Percentiles rank a stretch among this genome's conserved stretches.
These are phyloP conservation scores for Thelonectria rubi DNA, from an alignment of 2,329 filamentous ascomycete genomes.

Conservation along the genomic window DNA sequence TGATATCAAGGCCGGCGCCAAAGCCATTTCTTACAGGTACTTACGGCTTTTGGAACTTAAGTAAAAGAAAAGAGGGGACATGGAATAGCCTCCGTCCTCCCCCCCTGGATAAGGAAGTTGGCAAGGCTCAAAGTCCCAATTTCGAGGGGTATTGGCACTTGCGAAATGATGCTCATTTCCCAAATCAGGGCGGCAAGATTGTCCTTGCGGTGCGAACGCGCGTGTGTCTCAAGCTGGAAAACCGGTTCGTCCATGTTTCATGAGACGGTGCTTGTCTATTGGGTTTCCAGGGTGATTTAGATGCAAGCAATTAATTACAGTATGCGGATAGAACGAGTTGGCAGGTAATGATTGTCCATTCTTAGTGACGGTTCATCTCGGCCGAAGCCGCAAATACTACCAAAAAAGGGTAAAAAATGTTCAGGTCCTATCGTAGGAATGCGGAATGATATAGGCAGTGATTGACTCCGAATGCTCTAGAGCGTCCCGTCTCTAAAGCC, in stretches of 20 bases:
- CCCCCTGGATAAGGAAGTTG: neutral
- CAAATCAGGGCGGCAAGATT: conserved; percentile 11
- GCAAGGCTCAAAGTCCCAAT: neutral
- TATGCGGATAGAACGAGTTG: neutral
- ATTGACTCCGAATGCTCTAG: conserved; percentile 9
- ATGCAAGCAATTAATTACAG: neutral
- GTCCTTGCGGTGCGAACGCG: conserved; percentile 10
- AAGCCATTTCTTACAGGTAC: neutral
- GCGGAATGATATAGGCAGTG: conserved; percentile 8
- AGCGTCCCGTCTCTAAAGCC: conserved; percentile 5
- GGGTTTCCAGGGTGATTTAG: conserved; percentile 2
- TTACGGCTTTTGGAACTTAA: neutral
- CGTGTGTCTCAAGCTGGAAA: conserved; percentile 1
- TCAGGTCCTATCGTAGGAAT: conserved; percentile 4
- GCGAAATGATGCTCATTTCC: conserved; percentile 33
- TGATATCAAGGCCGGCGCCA: neutral
- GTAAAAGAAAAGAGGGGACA: neutral
- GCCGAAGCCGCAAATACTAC: conserved; percentile 17
- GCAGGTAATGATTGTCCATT: conserved; percentile 6
- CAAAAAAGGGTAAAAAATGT: conserved; percentile 13
- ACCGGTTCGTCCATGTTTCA: conserved; percentile 6
- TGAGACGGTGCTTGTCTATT: neutral
- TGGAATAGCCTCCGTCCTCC: neutral
- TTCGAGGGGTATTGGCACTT: neutral
- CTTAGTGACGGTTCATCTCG: conserved; percentile 4